A percentile compares a stretch with the other conserved stretches of the same genome.
phyloP scores from a whole-genome alignment of 345 rosid species.

The Rhodomyrtus tomentosa region DNA sequence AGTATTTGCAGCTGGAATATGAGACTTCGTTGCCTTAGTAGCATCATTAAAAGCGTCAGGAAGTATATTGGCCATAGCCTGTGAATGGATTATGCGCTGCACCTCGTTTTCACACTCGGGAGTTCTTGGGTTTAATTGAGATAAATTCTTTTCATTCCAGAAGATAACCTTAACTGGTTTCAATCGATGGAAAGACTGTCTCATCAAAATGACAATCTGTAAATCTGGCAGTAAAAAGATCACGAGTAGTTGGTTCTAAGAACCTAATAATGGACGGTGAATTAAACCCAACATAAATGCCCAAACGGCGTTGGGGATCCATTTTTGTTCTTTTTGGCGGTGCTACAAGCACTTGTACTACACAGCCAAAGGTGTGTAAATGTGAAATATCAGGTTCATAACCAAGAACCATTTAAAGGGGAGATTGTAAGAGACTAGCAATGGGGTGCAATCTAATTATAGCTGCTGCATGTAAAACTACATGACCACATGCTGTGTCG shows the following conservation, averaged over 20 bases:
- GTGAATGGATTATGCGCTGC: background rate
- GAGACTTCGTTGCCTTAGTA: background rate
- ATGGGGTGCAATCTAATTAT: background rate
- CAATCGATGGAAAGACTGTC: background rate
- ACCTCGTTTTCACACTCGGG: background rate
- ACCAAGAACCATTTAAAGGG: background rate
- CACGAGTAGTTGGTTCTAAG: background rate
- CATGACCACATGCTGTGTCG: background rate
- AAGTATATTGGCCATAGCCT: background rate
- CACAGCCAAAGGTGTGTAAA: background rate
- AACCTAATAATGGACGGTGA: background rate
- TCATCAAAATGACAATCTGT: background rate
- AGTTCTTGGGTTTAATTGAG: background rate
- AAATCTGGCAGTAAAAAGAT: background rate
- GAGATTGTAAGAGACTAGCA: background rate
- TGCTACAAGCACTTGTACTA: background rate
- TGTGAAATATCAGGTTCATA: background rate
- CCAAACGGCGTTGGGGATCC: background rate
- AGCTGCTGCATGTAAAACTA: background rate
- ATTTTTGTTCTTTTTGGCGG: background rate
- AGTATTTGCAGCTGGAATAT: background rate
- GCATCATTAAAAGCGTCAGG: background rate
- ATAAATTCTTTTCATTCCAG: background rate
- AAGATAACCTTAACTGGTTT: background rate
- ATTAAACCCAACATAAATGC: background rate